These are phyloP conservation scores for Pyracantha coccinea DNA, from an alignment of 331 rosid genomes.

Conservation along the genomic window DNA sequence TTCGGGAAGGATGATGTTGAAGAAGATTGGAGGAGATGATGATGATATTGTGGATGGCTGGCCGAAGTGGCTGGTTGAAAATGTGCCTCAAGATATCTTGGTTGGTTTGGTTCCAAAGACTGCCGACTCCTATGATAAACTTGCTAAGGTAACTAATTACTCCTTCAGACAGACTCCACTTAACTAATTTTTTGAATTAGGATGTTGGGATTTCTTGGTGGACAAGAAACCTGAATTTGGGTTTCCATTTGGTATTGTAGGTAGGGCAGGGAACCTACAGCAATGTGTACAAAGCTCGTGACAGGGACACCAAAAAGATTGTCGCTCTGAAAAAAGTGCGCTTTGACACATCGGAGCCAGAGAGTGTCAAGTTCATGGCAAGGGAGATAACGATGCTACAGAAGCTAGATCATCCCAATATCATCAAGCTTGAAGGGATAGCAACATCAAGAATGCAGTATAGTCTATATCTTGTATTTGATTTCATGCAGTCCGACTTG, in stretches of 20 bases:
- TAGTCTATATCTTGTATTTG: conserved; percentile 72
- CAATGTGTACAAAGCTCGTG: conserved; percentile 81
- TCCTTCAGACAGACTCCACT: background rate
- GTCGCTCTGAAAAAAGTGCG: conserved; percentile 88
- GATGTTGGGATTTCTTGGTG: background rate
- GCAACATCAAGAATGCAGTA: conserved; percentile 88
- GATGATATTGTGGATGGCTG: conserved; percentile 47
- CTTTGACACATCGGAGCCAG: conserved; percentile 70
- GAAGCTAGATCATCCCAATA: conserved; percentile 67
- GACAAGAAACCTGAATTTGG: background rate
- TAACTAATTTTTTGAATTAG: no score
- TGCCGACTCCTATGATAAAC: conserved; percentile 70
- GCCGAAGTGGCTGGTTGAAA: conserved; percentile 88
- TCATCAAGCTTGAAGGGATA: conserved; percentile 72
- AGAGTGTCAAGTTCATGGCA: conserved; percentile 81
- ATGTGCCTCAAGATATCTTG: conserved; percentile 39
- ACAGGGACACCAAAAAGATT: conserved; percentile 47
- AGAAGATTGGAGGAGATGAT: conserved; percentile 33
- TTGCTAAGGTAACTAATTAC: conserved; percentile 47
- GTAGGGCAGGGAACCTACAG: conserved; percentile 83
- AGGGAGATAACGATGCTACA: conserved; percentile 67
- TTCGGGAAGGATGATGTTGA: conserved; percentile 2
- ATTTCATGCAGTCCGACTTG: conserved; percentile 52
- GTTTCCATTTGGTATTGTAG: conserved; percentile 28
- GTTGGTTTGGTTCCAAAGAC: conserved; percentile 44